phyloP scores from a whole-genome alignment of 2,329 filamentous ascomycete species.

The Aspergillus sp. region DNA sequence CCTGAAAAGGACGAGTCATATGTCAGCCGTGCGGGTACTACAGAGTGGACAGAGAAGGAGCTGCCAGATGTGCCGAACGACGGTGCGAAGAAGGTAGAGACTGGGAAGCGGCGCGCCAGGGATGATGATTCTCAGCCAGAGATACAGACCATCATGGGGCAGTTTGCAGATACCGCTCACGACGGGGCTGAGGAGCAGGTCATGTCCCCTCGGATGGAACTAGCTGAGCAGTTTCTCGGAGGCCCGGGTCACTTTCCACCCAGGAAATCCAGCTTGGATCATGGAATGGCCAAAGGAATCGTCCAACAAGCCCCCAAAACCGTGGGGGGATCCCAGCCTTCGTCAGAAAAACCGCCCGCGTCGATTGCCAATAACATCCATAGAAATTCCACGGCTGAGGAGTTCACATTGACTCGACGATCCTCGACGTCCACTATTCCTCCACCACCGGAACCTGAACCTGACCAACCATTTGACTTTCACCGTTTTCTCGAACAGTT shows the following conservation, averaged over 20 bases:
- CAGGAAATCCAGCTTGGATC: slow-evolving; percentile 84
- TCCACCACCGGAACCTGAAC: slow-evolving; percentile 78
- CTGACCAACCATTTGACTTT: slow-evolving; percentile 90
- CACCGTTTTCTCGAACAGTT: slow-evolving; percentile 96
- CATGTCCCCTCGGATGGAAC: slow-evolving; percentile 86
- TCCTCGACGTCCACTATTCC: slow-evolving; percentile 51
- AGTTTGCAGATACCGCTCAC: slow-evolving; percentile 78
- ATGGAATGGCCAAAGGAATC: slow-evolving; percentile 53
- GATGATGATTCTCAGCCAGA: slow-evolving; percentile 77
- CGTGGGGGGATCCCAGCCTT: slow-evolving; percentile 22
- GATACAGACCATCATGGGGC: slow-evolving; percentile 97
- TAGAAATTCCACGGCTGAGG: slow-evolving; percentile 31
- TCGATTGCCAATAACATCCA: slow-evolving; percentile 32
- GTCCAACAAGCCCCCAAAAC: slow-evolving; percentile 32
- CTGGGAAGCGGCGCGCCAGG: slow-evolving; percentile 64
- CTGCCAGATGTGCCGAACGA: slow-evolving; percentile 41
- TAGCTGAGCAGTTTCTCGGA: slow-evolving; percentile 78
- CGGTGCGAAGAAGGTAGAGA: slow-evolving; percentile 45
- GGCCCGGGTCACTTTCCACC: slow-evolving; percentile 73
- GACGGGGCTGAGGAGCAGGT: slow-evolving; percentile 79
- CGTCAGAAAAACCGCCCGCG: slow-evolving; percentile 28
- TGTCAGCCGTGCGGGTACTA: slow-evolving; percentile 48
- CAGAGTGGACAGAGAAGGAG: slow-evolving; percentile 44
- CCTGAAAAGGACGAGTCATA: slow-evolving; percentile 59
- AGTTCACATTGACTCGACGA: slow-evolving; percentile 33